A percentile compares a stretch with the other conserved stretches of the same genome.
Conservation (phyloP, 495 filamentous ascomycete genomes). For the Lepraria neglecta region DNA sequence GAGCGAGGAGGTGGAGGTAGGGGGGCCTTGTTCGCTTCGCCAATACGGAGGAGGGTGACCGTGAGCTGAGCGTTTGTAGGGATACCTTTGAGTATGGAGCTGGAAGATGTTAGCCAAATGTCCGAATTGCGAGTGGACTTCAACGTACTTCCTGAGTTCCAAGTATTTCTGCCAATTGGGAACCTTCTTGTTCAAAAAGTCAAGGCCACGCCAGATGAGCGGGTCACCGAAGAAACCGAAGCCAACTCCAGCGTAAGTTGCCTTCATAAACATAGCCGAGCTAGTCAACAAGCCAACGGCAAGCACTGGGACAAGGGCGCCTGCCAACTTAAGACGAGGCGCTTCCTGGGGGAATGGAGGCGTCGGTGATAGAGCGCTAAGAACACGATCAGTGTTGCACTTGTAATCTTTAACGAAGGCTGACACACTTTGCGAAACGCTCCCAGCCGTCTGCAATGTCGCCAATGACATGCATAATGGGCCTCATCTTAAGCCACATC, state of each 20-base stretch:
- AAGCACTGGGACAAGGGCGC: conserved; percentile 52
- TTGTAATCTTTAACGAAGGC: background rate
- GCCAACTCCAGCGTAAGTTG: conserved; percentile 57
- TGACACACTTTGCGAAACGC: conserved; percentile 65
- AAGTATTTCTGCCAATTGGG: conserved; percentile 72
- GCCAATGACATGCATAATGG: conserved; percentile 67
- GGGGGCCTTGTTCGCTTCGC: conserved; percentile 75
- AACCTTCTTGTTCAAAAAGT: conserved; percentile 57
- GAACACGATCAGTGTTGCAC: conserved; percentile 3
- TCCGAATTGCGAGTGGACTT: background rate
- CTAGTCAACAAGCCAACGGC: conserved; percentile 55
- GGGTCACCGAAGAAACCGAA: conserved; percentile 79
- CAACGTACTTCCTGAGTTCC: conserved; percentile 56
- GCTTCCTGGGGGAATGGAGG: conserved; percentile 63
- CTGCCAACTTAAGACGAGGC: conserved; percentile 57
- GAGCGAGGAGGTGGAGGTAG: conserved; percentile 69
- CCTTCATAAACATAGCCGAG: conserved; percentile 70
- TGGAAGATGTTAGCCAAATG: conserved; percentile 29
- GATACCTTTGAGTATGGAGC: conserved; percentile 72
- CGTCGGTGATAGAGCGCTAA: conserved; percentile 67
- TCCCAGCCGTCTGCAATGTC: conserved; percentile 77
- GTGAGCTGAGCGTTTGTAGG: conserved; percentile 86
- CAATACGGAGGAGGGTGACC: conserved; percentile 76
- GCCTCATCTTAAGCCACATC: conserved; percentile 69
- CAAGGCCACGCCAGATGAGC: conserved; percentile 51